phyloP scores from a whole-genome alignment of 2,329 filamentous ascomycete genomes.

The Venturia pyrina region DNA sequence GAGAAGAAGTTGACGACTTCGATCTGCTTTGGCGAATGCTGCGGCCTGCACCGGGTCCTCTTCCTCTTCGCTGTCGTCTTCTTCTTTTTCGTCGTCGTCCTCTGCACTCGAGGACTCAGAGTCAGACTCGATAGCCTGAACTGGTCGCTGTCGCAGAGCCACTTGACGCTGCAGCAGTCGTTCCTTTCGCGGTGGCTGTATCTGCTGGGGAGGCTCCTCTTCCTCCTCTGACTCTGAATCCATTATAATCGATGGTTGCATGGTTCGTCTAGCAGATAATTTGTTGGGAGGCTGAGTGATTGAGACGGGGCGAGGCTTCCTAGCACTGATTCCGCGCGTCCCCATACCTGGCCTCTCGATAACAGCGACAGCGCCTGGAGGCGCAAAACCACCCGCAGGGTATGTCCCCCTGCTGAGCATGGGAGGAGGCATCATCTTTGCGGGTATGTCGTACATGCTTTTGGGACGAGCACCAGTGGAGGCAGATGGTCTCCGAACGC shows the following conservation, averaged over 20 bases:
- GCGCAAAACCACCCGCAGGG: not conserved
- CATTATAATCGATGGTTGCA: not conserved
- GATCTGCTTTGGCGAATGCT: not conserved
- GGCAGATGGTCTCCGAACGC: not conserved
- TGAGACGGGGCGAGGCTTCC: not conserved
- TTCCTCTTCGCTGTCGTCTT: slow-evolving; percentile 2
- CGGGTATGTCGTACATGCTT: slow-evolving; percentile 7
- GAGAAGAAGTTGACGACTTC: not conserved
- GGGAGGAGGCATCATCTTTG: not conserved
- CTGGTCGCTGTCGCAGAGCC: not conserved
- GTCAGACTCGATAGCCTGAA: not conserved
- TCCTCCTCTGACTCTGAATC: not conserved
- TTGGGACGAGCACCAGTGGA: not conserved
- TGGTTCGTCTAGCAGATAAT: not conserved
- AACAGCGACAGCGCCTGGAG: not conserved
- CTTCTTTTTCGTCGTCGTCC: slow-evolving; percentile 1
- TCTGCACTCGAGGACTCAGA: not conserved
- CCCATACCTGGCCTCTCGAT: not conserved
- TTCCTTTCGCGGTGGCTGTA: not conserved
- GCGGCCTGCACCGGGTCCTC: not conserved
- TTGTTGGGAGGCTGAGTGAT: not conserved
- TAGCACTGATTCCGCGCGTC: not conserved
- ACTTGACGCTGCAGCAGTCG: not conserved
- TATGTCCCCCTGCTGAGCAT: not conserved
- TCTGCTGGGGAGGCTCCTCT: not conserved